phyloP scores from a whole-genome alignment of 257 asterid genomes.

The Nicotiana paniculata region DNA sequence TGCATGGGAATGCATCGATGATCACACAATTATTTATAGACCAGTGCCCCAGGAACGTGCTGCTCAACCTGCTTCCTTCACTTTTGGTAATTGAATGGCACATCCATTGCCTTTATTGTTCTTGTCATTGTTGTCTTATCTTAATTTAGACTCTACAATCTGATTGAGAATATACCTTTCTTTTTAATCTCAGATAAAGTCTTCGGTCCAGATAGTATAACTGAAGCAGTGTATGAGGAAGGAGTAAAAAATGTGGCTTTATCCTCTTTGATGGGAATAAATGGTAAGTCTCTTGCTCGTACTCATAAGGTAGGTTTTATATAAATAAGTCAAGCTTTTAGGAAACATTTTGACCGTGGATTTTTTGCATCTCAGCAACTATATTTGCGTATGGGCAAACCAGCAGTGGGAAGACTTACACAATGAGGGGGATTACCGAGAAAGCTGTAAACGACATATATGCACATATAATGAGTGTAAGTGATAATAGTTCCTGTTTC shows the following conservation, averaged over 20 bases:
- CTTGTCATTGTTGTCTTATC: not conserved
- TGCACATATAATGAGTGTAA: conserved; percentile 77
- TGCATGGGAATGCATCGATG: conserved; percentile 89
- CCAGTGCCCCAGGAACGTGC: conserved; percentile 54
- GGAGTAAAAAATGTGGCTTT: conserved; percentile 91
- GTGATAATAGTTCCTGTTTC: conserved; percentile 11
- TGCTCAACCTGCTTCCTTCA: conserved; percentile 47
- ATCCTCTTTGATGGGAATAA: conserved; percentile 94
- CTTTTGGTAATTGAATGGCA: conserved; percentile 49
- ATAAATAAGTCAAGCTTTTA: not conserved
- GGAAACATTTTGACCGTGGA: not conserved
- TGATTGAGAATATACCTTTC: not conserved
- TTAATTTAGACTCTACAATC: not conserved
- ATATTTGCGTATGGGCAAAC: conserved; percentile 97
- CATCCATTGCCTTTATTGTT: not conserved
- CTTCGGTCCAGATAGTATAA: conserved; percentile 64
- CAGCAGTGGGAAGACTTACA: conserved; percentile 94
- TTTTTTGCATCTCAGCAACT: conserved; percentile 59
- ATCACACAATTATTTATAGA: conserved; percentile 59
- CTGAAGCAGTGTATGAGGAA: conserved; percentile 75
- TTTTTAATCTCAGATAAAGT: conserved; percentile 61
- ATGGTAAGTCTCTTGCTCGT: conserved; percentile 38
- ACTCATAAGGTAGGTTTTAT: not conserved
- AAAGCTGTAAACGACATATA: conserved; percentile 88
- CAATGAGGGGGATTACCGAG: conserved; percentile 91